Percentiles rank a stretch among this genome's conserved stretches.
Evolutionary conservation across 768 basidiomycete species (phyloP).

Genomic region (Mycena vulgaris): DNA sequence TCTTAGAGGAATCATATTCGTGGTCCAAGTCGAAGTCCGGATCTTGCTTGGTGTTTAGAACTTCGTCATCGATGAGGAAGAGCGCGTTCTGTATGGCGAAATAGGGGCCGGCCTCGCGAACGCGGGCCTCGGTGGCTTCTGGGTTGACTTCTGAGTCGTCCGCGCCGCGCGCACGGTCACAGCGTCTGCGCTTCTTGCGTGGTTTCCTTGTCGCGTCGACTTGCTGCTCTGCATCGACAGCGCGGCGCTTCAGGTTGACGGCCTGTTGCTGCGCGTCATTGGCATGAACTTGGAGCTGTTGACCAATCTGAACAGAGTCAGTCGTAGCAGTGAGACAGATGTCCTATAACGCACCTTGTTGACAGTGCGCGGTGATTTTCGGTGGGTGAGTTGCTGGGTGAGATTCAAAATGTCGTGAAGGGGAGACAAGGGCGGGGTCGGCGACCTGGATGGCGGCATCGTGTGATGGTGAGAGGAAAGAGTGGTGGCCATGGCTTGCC

Average conservation of each 20-base stretch:
- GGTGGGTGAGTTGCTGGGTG: neutral
- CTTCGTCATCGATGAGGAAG: neutral
- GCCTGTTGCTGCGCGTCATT: neutral
- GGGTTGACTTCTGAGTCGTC: neutral
- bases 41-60: neutral
- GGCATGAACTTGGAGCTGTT: neutral
- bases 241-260: neutral
- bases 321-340: neutral
- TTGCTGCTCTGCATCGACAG: slow-evolving; percentile 6
- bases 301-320: neutral
- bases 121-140: neutral
- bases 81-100: neutral
- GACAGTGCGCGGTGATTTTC: neutral
- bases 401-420: neutral
- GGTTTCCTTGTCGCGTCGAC: neutral
- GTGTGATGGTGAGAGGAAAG: neutral
- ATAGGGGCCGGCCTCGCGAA: slow-evolving; percentile 1
- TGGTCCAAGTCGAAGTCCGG: neutral
- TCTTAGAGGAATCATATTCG: neutral
- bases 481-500: neutral
- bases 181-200: neutral
- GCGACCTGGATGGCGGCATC: neutral
- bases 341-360: neutral
- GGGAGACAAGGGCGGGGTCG: neutral
- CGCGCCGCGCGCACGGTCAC: slow-evolving; percentile 1